phyloP scores from a whole-genome alignment of 2,329 filamentous ascomycete species.

The Cladobotryum protrusum region DNA sequence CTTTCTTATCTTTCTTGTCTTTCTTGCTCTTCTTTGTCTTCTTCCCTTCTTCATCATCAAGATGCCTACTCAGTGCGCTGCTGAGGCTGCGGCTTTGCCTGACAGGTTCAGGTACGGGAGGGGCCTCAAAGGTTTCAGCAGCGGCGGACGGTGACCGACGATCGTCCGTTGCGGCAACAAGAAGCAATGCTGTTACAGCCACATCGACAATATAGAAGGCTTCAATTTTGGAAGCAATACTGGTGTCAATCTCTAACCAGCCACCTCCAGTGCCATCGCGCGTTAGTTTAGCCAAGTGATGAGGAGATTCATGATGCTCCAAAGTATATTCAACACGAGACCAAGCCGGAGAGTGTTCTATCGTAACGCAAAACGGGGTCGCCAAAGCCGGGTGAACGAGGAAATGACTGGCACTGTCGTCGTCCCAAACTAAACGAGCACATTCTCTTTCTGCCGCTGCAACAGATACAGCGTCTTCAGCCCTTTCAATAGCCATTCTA shows the following conservation, averaged over 20 bases:
- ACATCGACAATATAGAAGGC: conserved; percentile 58
- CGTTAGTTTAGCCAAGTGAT: conserved; percentile 54
- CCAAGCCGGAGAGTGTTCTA: conserved; percentile 54
- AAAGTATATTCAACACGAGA: conserved; percentile 58
- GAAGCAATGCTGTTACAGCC: conserved; percentile 52
- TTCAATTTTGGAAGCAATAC: conserved; percentile 52
- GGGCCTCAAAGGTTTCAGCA: conserved; percentile 52
- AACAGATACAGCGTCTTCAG: conserved; percentile 53
- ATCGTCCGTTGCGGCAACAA: conserved; percentile 54
- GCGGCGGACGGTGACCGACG: conserved; percentile 35
- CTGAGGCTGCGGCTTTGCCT: conserved; percentile 23
- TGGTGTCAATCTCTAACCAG: conserved; percentile 56
- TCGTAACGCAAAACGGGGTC: conserved; percentile 56
- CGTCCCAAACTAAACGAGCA: conserved; percentile 66
- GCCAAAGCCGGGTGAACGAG: conserved; percentile 58
- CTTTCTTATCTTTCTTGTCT: conserved; percentile 25
- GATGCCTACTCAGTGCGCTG: conserved; percentile 23
- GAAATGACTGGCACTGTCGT: conserved; percentile 52
- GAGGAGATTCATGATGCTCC: conserved; percentile 57
- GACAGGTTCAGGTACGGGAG: conserved; percentile 33
- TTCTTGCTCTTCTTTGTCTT: conserved; percentile 31
- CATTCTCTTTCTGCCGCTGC: conserved; percentile 62
- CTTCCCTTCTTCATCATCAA: conserved; percentile 20
- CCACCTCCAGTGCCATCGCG: conserved; percentile 54
- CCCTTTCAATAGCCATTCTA: conserved; percentile 54